Evolutionary conservation across 257 asterid species (phyloP).

Genomic region (Solanum phureja): DNA sequence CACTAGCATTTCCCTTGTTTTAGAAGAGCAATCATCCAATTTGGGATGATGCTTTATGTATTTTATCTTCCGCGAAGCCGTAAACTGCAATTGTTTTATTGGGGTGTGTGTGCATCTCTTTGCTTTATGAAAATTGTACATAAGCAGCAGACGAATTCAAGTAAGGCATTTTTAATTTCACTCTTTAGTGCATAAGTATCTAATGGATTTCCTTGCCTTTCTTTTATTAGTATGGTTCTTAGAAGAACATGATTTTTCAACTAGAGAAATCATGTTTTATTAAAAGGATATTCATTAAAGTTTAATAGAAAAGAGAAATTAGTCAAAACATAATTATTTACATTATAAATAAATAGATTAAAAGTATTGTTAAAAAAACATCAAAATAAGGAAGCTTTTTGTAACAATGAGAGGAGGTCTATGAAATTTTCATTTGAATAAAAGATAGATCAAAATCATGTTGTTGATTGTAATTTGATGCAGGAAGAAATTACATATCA

Average conservation of each 20-base stretch:
- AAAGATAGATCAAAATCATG: too few species aligned
- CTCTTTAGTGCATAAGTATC: not conserved
- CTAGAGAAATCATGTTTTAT: not conserved
- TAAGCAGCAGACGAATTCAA: not conserved
- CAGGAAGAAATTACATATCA: too few species aligned
- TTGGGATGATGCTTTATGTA: not conserved
- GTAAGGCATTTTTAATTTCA: too few species aligned
- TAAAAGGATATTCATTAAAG: not conserved
- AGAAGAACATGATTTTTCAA: not conserved
- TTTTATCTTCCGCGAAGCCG: not conserved
- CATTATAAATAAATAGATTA: too few species aligned
- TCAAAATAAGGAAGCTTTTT: too few species aligned
- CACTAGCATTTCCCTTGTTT: not conserved
- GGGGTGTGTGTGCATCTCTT: not conserved
- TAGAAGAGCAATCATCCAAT: not conserved
- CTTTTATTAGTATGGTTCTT: too few species aligned
- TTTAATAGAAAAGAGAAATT: not conserved
- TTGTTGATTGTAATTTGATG: too few species aligned
- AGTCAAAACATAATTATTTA: not conserved
- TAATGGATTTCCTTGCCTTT: too few species aligned
- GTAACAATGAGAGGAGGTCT: too few species aligned
- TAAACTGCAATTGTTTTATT: not conserved
- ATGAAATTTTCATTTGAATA: too few species aligned
- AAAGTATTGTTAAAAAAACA: too few species aligned
- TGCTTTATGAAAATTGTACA: not conserved